These are phyloP conservation scores for Globisporangium solare DNA, from an alignment of 352 stramenopile species.

Conservation along the genomic window DNA sequence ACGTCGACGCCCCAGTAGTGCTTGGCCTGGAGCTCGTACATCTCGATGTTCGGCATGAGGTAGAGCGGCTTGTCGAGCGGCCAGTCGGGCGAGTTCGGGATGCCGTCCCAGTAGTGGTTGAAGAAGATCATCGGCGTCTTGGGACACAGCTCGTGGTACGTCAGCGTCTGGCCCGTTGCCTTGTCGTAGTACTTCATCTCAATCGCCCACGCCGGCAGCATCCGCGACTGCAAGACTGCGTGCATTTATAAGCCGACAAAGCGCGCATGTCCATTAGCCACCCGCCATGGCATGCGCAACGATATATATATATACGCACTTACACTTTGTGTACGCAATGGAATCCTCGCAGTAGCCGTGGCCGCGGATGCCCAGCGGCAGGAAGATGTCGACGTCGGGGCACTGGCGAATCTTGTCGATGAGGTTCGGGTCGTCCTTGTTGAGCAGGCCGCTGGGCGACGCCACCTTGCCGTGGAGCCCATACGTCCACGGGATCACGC, in stretches of 20 bases:
- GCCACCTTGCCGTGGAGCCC: constrained; percentile 12
- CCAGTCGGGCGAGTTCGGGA: constrained; percentile 18
- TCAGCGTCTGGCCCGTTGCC: constrained; percentile 1
- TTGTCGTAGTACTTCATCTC: constrained; percentile 6
- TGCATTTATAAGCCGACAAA: neutral
- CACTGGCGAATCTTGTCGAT: constrained; percentile 47
- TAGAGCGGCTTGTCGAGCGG: constrained; percentile 39
- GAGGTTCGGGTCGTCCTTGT: constrained; percentile 33
- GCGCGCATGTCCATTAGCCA: constrained; percentile 2
- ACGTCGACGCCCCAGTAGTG: constrained; percentile 49
- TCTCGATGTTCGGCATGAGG: constrained; percentile 43
- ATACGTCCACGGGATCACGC: constrained; percentile 43
- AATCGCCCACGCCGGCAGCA: constrained; percentile 9
- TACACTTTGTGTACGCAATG: constrained; percentile 60
- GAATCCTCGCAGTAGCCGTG: constrained; percentile 72
- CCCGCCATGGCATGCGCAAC: neutral
- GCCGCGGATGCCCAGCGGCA: constrained; percentile 36
- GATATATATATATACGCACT: constrained; percentile 9
- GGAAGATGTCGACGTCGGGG: constrained; percentile 58
- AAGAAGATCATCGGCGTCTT: constrained; percentile 48
- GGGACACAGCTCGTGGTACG: constrained; percentile 57
- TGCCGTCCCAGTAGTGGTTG: constrained; percentile 51
- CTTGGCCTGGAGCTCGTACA: constrained; percentile 16
- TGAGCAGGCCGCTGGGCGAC: constrained; percentile 9
- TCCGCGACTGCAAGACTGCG: constrained; percentile 9